Evolutionary conservation across 2,329 filamentous ascomycete species (phyloP).

Genomic region (Paecilomyces formosus): DNA sequence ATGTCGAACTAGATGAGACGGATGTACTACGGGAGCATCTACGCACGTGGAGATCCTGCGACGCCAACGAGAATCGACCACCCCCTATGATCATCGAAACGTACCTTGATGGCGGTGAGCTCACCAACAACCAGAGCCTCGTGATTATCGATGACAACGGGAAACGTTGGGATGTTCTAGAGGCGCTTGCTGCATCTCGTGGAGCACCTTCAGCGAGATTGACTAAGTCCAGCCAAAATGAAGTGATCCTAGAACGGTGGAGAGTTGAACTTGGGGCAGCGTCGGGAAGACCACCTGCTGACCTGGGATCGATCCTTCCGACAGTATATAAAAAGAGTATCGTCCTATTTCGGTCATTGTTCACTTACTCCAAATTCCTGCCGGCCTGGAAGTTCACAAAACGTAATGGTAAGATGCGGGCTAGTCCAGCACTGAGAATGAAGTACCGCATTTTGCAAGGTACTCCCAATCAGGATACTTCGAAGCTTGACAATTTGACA

Average conservation of each 20-base stretch:
- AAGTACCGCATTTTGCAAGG: conserved; percentile 71
- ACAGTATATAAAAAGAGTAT: conserved; percentile 97
- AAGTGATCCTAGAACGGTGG: conserved; percentile 89
- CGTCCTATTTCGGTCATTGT: conserved; percentile 85
- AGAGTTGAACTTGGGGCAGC: conserved; percentile 68
- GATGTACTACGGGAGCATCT: conserved; percentile 79
- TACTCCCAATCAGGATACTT: conserved; percentile 40
- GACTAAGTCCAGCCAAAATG: conserved; percentile 48
- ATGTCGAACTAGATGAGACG: conserved; percentile 88
- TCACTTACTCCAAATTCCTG: conserved; percentile 70
- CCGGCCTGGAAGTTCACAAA: conserved; percentile 82
- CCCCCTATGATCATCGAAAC: conserved; percentile 84
- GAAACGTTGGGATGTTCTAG: conserved; percentile 86
- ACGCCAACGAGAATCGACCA: conserved; percentile 68
- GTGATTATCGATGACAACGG: conserved; percentile 83
- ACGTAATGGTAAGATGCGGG: conserved; percentile 61
- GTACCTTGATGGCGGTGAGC: conserved; percentile 70
- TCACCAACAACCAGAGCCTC: conserved; percentile 78
- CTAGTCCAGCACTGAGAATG: conserved; percentile 58
- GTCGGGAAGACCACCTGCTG: conserved; percentile 46
- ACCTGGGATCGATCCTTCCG: conserved; percentile 58
- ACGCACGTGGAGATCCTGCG: conserved; percentile 70
- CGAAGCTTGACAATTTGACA: conserved; percentile 60
- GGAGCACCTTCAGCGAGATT: conserved; percentile 30
- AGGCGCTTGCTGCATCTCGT: conserved; percentile 64